A percentile compares a stretch with the other conserved stretches of the same genome.
These are phyloP conservation scores for Solanum hybrid DNA, from an alignment of 305 asterid species.

Conservation along the genomic window DNA sequence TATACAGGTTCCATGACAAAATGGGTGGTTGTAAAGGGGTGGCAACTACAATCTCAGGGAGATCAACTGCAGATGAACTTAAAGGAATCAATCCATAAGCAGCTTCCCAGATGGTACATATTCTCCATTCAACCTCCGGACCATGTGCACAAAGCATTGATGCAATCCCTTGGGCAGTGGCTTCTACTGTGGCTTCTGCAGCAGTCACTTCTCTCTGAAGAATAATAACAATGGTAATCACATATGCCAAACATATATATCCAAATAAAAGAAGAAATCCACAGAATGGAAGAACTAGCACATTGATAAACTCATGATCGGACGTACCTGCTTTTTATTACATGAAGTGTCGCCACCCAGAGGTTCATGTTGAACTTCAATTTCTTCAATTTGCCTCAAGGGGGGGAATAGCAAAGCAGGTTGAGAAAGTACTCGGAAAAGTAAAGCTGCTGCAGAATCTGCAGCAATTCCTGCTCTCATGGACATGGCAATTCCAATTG, in stretches of 20 bases:
- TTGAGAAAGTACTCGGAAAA: constrained; percentile 90
- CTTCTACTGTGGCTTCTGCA: constrained; percentile 87
- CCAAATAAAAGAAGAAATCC: background rate
- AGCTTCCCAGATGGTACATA: constrained; percentile 99
- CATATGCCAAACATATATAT: constrained; percentile 4
- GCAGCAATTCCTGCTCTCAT: constrained; percentile 98
- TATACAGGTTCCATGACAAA: constrained; percentile 90
- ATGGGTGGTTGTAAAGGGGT: constrained; percentile 93
- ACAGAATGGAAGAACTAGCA: background rate
- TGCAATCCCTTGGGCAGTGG: constrained; percentile 98
- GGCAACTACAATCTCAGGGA: constrained; percentile 90
- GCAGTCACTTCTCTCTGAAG: constrained; percentile 71
- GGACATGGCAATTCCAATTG: constrained; percentile 96
- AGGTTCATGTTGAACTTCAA: constrained; percentile 68
- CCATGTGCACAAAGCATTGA: constrained; percentile 99
- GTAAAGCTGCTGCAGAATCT: constrained; percentile 97
- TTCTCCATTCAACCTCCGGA: constrained; percentile 99
- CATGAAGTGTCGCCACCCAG: constrained; percentile 48
- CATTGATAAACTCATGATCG: background rate
- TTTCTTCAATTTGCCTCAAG: constrained; percentile 77
- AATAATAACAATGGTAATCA: background rate
- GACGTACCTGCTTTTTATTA: constrained; percentile 55
- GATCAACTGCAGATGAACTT: constrained; percentile 92
- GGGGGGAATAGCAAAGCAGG: constrained; percentile 98
- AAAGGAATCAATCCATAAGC: constrained; percentile 96